Conservation (phyloP, 192 early-diverging fungal species). For the Backusella sp. region DNA sequence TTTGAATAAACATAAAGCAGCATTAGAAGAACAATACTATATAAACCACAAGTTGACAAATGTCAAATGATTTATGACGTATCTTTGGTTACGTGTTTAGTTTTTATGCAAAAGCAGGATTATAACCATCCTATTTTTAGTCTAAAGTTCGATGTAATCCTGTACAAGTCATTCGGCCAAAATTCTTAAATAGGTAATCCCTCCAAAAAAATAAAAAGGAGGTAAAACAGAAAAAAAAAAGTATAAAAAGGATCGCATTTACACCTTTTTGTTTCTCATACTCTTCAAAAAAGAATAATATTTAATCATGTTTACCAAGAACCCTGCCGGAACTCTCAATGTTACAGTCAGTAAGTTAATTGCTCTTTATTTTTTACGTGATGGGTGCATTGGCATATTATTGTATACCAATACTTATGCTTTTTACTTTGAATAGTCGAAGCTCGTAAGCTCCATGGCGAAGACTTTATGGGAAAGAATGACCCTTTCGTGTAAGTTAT, state of each 20-base stretch:
- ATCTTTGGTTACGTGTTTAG: background rate
- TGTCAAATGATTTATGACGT: background rate
- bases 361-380: background rate
- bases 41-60: background rate
- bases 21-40: too few species aligned
- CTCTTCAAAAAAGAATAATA: background rate
- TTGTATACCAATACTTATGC: background rate
- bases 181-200: background rate
- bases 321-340: slow-evolving; percentile 10
- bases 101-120: background rate
- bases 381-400: background rate
- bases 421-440: slow-evolving; percentile 18
- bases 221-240: background rate
- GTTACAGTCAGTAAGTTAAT: slow-evolving; percentile 20
- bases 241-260: background rate
- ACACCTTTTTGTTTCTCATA: background rate
- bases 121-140: background rate
- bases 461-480: slow-evolving; percentile 33
- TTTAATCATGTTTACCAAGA: background rate
- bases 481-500: slow-evolving; percentile 16
- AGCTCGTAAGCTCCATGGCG: slow-evolving; percentile 33
- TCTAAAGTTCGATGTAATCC: background rate
- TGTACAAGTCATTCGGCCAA: background rate
- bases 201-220: background rate
- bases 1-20: background rate